Evolutionary conservation across 2,329 filamentous ascomycete species (phyloP).

Genomic region (Microascus cirrosus): DNA sequence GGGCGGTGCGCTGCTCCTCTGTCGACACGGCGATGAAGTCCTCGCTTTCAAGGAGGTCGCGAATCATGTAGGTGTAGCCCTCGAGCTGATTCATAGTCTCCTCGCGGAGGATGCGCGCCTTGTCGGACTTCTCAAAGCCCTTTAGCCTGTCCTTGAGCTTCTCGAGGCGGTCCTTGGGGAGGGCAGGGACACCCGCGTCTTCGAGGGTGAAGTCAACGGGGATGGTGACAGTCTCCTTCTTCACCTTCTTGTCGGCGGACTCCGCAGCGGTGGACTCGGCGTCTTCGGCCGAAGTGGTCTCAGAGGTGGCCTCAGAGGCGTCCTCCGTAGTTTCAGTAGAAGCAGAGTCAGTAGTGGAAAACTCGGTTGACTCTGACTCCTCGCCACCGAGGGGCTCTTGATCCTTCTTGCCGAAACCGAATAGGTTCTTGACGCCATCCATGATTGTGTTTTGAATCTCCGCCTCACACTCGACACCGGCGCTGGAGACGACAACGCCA

Average conservation of each 20-base stretch:
- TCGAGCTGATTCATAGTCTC: slow-evolving; percentile 91
- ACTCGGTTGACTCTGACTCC: slow-evolving; percentile 10
- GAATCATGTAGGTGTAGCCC: slow-evolving; percentile 78
- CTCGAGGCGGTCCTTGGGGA: slow-evolving; percentile 36
- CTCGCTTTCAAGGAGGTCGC: slow-evolving; percentile 70
- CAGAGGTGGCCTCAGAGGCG: slow-evolving; percentile 9
- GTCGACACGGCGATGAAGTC: slow-evolving; percentile 64
- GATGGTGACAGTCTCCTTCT: slow-evolving; percentile 46
- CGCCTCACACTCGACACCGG: slow-evolving; percentile 76
- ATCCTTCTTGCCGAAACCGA: slow-evolving; percentile 86
- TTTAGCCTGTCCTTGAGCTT: slow-evolving; percentile 59
- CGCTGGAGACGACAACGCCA: slow-evolving; percentile 65
- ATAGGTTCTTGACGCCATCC: slow-evolving; percentile 90
- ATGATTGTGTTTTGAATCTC: slow-evolving; percentile 74
- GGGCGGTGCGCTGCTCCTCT: slow-evolving; percentile 49
- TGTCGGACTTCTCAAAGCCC: slow-evolving; percentile 80
- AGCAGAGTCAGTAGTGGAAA: slow-evolving; percentile 14
- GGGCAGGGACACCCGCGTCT: slow-evolving; percentile 35
- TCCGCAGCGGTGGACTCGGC: slow-evolving; percentile 30
- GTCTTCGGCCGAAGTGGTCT: slow-evolving; percentile 27
- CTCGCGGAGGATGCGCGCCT: slow-evolving; percentile 63
- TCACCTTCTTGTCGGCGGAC: slow-evolving; percentile 40
- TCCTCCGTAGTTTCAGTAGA: not conserved
- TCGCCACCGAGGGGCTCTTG: slow-evolving; percentile 58
- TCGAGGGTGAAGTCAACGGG: slow-evolving; percentile 37